phyloP scores from a whole-genome alignment of 1,284 basidiomycete genomes.

The Ceratobasidium sp. region DNA sequence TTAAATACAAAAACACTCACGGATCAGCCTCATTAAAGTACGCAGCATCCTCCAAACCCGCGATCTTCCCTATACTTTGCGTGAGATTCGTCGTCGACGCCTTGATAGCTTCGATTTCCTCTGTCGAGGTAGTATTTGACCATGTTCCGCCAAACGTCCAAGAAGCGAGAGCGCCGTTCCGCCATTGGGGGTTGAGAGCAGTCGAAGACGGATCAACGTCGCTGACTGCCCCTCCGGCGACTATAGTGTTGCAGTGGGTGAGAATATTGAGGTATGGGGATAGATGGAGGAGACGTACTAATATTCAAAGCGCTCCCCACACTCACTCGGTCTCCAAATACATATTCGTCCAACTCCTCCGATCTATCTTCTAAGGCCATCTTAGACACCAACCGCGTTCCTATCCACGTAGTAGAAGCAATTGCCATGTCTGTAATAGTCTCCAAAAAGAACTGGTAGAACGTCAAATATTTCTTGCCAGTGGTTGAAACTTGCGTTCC shows the following conservation, averaged over 20 bases:
- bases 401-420: slow-evolving; percentile 1
- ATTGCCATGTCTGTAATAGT: slow-evolving; percentile 8
- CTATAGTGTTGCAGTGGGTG: slow-evolving; percentile 40
- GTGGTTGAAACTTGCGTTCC: not conserved
- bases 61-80: slow-evolving; percentile 51
- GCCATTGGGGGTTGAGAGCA: slow-evolving; percentile 63
- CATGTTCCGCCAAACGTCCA: slow-evolving; percentile 53
- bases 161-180: slow-evolving; percentile 57
- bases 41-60: slow-evolving; percentile 56
- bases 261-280: not conserved
- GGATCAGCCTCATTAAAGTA: slow-evolving; percentile 63
- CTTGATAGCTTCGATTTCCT: slow-evolving; percentile 54
- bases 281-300: not conserved
- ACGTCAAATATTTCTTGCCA: not conserved
- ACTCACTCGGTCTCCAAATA: not conserved
- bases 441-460: not conserved
- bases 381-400: slow-evolving; percentile 7
- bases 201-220: slow-evolving; percentile 57
- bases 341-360: slow-evolving; percentile 1
- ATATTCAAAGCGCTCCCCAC: not conserved
- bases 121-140: slow-evolving; percentile 55
- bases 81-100: slow-evolving; percentile 54
- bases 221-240: slow-evolving; percentile 61
- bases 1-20: slow-evolving; percentile 49
- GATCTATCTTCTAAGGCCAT: not conserved